Evolutionary conservation across 768 basidiomycete genomes (phyloP).

Genomic region (Pleurotus ostreatus): DNA sequence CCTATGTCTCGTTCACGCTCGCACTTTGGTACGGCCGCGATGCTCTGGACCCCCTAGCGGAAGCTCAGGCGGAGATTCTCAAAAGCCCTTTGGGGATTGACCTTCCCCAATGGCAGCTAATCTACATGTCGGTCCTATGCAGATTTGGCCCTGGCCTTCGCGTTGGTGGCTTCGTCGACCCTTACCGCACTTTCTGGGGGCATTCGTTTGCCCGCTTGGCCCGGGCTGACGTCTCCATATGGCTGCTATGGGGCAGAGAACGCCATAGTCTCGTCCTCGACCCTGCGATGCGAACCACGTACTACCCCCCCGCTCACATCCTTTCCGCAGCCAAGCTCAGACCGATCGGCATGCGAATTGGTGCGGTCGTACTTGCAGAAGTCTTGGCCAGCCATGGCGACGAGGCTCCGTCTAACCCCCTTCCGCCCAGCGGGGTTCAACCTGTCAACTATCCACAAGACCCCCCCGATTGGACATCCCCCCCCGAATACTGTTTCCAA

Average conservation of each 20-base stretch:
- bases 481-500: background rate
- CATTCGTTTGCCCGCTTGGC: background rate
- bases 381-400: background rate
- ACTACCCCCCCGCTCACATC: background rate
- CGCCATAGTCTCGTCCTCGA: background rate
- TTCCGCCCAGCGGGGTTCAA: background rate
- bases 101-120: background rate
- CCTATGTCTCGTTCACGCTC: background rate
- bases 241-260: background rate
- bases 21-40: background rate
- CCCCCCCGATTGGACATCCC: background rate
- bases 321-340: background rate
- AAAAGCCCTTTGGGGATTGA: background rate
- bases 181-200: background rate
- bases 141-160: background rate
- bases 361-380: background rate
- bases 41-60: background rate
- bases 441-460: background rate
- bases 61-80: background rate
- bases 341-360: background rate
- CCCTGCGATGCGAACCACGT: background rate
- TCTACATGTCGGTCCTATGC: background rate
- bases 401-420: background rate
- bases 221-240: background rate
- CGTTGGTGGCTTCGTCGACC: background rate